Conservation (phyloP, 345 rosid species). For the Melaleuca quinquenervia region DNA sequence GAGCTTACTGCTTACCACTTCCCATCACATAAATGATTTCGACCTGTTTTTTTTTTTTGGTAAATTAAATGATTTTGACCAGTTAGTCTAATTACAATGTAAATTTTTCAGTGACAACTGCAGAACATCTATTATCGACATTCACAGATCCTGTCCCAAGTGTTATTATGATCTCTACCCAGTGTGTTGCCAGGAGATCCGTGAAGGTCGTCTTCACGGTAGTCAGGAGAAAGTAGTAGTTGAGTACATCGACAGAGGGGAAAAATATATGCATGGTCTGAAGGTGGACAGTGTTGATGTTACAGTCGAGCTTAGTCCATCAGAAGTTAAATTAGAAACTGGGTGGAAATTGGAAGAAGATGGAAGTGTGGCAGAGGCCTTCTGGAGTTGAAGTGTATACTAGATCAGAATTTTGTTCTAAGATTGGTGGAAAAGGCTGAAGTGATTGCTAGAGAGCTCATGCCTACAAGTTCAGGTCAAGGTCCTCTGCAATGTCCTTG, state of each 20-base stretch:
- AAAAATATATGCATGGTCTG: constrained; percentile 22
- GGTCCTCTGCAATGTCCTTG: constrained; percentile 20
- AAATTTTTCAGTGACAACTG: constrained; percentile 25
- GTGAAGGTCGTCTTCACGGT: constrained; percentile 19
- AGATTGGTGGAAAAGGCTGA: constrained; percentile 27
- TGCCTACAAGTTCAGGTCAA: not conserved
- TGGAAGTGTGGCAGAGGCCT: constrained; percentile 21
- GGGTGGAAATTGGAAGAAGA: constrained; percentile 30
- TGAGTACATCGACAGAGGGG: constrained; percentile 3
- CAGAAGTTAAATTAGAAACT: not conserved
- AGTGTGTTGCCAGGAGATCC: constrained; percentile 26
- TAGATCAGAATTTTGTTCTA: constrained; percentile 14
- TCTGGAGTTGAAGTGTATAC: constrained; percentile 22
- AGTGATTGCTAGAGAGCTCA: not conserved
- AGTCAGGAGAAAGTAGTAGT: constrained; percentile 5
- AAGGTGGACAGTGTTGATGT: not conserved
- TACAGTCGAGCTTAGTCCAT: not conserved
- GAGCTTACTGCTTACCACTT: not conserved
- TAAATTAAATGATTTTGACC: not conserved
- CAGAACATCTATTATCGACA: constrained; percentile 32
- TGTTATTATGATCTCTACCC: constrained; percentile 31
- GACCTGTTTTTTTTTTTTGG: no score
- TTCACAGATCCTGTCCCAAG: constrained; percentile 26
- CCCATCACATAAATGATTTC: not conserved
- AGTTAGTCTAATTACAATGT: not conserved